Evolutionary conservation across 495 filamentous ascomycete genomes (phyloP).

Genomic region (Pyronema domesticum): DNA sequence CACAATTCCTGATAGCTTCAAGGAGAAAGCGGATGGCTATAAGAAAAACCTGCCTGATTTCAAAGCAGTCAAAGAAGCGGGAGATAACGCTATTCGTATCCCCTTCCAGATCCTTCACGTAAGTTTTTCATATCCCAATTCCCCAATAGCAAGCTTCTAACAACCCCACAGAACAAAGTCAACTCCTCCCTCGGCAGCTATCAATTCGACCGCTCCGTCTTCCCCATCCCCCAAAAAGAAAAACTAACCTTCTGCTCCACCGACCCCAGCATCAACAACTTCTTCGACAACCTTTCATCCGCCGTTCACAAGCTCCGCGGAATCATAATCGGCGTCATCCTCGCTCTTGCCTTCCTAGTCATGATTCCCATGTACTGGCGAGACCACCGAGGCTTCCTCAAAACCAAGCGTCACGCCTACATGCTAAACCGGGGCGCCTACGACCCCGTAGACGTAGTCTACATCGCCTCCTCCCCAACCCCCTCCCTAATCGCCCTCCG

Average conservation of each 20-base stretch:
- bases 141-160: not conserved
- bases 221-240: slow-evolving; percentile 68
- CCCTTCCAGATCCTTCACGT: slow-evolving; percentile 51
- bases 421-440: slow-evolving; percentile 41
- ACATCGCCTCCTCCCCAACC: slow-evolving; percentile 65
- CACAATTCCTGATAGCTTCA: slow-evolving; percentile 45
- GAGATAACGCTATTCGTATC: slow-evolving; percentile 45
- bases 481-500: slow-evolving; percentile 54
- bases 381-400: slow-evolving; percentile 63
- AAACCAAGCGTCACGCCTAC: slow-evolving; percentile 47
- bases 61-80: slow-evolving; percentile 59
- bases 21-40: slow-evolving; percentile 44
- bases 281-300: slow-evolving; percentile 55
- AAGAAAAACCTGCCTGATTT: slow-evolving; percentile 70
- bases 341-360: slow-evolving; percentile 49
- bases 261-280: slow-evolving; percentile 66
- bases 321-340: slow-evolving; percentile 53
- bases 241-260: slow-evolving; percentile 71
- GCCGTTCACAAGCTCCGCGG: slow-evolving; percentile 45
- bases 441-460: slow-evolving; percentile 77
- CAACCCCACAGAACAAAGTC: slow-evolving; percentile 44
- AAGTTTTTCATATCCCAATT: slow-evolving; percentile 2
- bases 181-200: slow-evolving; percentile 49
- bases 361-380: slow-evolving; percentile 61
- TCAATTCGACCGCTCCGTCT: slow-evolving; percentile 53